Evolutionary conservation across 192 early-diverging fungal genomes (phyloP), one percentile per base, ranked within the genome.

Genomic region (Coemansia sp.): DNA sequence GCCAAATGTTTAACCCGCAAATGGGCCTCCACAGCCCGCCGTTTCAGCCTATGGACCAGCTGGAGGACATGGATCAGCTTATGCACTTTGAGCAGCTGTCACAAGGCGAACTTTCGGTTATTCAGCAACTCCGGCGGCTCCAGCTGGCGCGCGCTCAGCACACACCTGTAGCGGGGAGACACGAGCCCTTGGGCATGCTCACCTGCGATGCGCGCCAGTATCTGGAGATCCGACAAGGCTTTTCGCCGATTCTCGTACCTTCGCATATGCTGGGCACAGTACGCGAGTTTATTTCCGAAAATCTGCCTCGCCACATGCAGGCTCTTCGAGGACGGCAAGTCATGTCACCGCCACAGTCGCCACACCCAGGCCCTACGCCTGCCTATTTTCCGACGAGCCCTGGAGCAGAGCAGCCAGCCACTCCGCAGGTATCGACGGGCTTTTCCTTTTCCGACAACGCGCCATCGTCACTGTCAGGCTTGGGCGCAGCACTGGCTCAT

Each of bases 161-260:
- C 36, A n/a, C 27, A 3, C 69, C 31, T 14, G 39, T 27, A 11
- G 31, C 45, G 6, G 69, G 65, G 3, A 27, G 67, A 11, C 64
- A 48, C 3, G 46, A 57, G 21, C 70, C 74, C 0, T 10, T 81
- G 45, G 64, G 67, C 19, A 38, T 81, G 42, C 34, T 81, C 27
- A 70, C 25, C 32, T 41, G 63, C 27, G 70, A 70, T 3, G 42
- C 45, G 15, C 73, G 74, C 25, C 64, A 51, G 37, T 81, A 69
- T 17, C 70, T 81, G 10, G 78, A 81, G 66, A 69, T 81, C 41
- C 64, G 67, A 32, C 51, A 66, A 14, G 70, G 67, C 4, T 70
- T 66, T 11, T 32, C 59, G 57, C 78, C 78, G 0, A 81, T 81
- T 39, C 23, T 81, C 59, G 74, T 81, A 0, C 78, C 78, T 0